phyloP scores from a whole-genome alignment of 495 filamentous ascomycete species.

The Xylaria castorea region DNA sequence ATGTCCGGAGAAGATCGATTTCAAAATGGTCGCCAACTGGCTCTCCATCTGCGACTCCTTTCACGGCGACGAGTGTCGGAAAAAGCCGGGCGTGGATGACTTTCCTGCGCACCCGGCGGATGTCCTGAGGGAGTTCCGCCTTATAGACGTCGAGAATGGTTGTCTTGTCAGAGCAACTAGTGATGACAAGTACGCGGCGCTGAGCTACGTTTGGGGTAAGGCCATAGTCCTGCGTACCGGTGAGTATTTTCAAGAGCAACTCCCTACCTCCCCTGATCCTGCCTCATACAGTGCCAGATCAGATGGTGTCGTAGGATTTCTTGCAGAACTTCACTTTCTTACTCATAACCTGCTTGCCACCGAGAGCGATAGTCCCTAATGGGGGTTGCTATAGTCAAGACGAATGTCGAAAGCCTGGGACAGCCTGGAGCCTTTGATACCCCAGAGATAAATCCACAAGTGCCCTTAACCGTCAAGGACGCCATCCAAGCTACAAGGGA shows the following conservation, averaged over 20 bases:
- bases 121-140: slow-evolving; percentile 1
- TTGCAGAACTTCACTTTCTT: background rate
- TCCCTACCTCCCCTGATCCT: background rate
- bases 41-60: background rate
- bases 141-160: background rate
- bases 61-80: slow-evolving; percentile 6
- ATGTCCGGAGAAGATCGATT: background rate
- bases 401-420: background rate
- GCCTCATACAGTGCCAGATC: background rate
- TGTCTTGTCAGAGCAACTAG: background rate
- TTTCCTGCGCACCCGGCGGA: background rate
- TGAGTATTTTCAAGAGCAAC: background rate
- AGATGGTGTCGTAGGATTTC: background rate
- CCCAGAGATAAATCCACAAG: slow-evolving; percentile 20
- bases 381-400: background rate
- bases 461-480: slow-evolving; percentile 38
- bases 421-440: background rate
- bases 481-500: slow-evolving; percentile 34
- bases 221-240: background rate
- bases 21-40: background rate
- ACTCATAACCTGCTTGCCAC: background rate
- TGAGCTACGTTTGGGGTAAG: background rate
- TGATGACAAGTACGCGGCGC: background rate
- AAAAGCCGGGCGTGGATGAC: background rate
- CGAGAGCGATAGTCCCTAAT: background rate